phyloP scores from a whole-genome alignment of 805 yeast genomes.

The Ogataea nakhonphanomensis region DNA sequence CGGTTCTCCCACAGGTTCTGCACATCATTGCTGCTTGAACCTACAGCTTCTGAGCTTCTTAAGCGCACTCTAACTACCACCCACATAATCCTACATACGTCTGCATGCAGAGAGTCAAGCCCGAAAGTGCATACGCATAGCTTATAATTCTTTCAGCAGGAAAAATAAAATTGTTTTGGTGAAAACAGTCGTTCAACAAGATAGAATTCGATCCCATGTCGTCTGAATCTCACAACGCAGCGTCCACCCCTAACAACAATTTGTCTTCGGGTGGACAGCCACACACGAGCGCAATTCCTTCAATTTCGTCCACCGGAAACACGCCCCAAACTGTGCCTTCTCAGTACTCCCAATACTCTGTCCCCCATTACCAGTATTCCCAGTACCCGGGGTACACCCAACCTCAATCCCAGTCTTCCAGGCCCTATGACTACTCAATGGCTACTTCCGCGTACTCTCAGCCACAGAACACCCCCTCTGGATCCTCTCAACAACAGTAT shows the following conservation, averaged over 20 bases:
- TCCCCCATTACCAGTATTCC: conserved; percentile 23
- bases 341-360: conserved; percentile 20
- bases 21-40: conserved; percentile 8
- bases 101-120: conserved; percentile 18
- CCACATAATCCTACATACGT: conserved; percentile 14
- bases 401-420: conserved; percentile 13
- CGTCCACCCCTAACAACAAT: conserved; percentile 12
- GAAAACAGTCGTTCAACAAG: conserved; percentile 4
- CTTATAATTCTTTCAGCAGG: conserved; percentile 16
- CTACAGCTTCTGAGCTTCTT: conserved; percentile 3
- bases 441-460: conserved; percentile 14
- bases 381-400: conserved; percentile 17
- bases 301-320: conserved; percentile 13
- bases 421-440: conserved; percentile 21
- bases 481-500: conserved; percentile 18
- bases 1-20: conserved; percentile 5
- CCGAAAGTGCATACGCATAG: conserved; percentile 18
- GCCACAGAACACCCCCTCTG: conserved; percentile 14
- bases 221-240: conserved; percentile 19
- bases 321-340: conserved; percentile 14
- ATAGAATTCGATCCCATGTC: conserved; percentile 13
- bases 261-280: conserved; percentile 15
- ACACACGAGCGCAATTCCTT: conserved; percentile 16
- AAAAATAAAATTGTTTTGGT: conserved; percentile 1
- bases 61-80: conserved; percentile 7